Evolutionary conservation across 2,329 filamentous ascomycete genomes (phyloP).

Genomic region (Claviceps pazoutovae): DNA sequence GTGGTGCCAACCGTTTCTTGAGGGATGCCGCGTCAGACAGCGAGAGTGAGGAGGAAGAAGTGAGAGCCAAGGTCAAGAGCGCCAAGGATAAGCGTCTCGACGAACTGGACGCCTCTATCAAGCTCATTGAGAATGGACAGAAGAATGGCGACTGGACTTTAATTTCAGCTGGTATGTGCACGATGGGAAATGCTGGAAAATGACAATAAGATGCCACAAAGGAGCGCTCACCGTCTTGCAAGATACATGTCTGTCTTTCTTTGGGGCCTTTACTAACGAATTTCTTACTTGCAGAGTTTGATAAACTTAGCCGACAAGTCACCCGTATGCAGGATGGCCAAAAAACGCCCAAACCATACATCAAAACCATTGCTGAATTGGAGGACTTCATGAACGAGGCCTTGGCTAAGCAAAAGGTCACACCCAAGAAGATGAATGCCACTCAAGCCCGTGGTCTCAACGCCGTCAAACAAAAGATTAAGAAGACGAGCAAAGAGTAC

Average conservation of each 20-base stretch:
- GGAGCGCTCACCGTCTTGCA: neutral
- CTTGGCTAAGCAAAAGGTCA: conserved; percentile 88
- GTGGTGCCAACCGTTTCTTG: conserved; percentile 75
- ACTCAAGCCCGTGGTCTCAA: conserved; percentile 89
- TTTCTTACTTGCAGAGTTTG: conserved; percentile 52
- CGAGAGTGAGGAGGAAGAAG: conserved; percentile 78
- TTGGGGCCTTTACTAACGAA: conserved; percentile 6
- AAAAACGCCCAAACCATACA: conserved; percentile 77
- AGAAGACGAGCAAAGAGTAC: conserved; percentile 97
- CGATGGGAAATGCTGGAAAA: neutral
- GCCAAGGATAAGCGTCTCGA: conserved; percentile 96
- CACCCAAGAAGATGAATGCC: conserved; percentile 97
- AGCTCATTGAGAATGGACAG: conserved; percentile 86
- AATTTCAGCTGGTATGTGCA: conserved; percentile 64
- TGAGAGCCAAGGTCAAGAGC: conserved; percentile 79
- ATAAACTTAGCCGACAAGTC: conserved; percentile 83
- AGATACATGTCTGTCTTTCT: neutral
- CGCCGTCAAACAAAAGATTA: conserved; percentile 93
- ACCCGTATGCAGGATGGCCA: conserved; percentile 63
- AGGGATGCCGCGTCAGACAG: conserved; percentile 57
- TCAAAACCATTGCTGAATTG: conserved; percentile 84
- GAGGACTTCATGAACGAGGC: conserved; percentile 93
- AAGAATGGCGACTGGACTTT: conserved; percentile 97
- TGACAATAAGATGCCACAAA: neutral
- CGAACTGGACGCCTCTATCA: conserved; percentile 80